Evolutionary conservation across 495 filamentous ascomycete species (phyloP).

Genomic region (Penicillium antarcticum): DNA sequence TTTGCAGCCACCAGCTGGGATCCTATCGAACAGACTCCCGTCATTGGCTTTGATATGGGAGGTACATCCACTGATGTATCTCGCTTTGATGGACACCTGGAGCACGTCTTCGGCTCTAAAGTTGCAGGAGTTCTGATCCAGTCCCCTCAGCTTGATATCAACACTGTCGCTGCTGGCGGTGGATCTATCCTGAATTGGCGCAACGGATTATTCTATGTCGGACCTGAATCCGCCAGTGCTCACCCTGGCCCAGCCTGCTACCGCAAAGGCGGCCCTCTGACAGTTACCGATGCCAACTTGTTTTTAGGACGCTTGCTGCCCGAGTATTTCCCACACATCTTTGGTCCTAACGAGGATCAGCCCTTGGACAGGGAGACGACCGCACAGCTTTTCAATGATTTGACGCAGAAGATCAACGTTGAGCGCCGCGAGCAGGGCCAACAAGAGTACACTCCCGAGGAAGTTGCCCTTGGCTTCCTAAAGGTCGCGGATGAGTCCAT

Average conservation of each 20-base stretch:
- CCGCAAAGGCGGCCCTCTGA: constrained; percentile 86
- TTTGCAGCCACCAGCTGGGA: constrained; percentile 95
- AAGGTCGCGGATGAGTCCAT: constrained; percentile 55
- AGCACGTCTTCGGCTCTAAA: constrained; percentile 97
- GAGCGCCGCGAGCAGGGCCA: constrained; percentile 51
- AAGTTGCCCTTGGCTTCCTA: constrained; percentile 69
- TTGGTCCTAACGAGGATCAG: constrained; percentile 87
- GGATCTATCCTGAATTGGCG: constrained; percentile 86
- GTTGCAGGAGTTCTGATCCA: constrained; percentile 95
- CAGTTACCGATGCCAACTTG: constrained; percentile 92
- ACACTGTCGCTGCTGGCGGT: constrained; percentile 93
- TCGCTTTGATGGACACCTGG: constrained; percentile 86
- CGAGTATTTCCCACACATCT: constrained; percentile 97
- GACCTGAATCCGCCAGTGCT: constrained; percentile 88
- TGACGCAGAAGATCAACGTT: constrained; percentile 75
- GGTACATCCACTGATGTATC: constrained; percentile 96
- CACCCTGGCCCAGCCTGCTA: constrained; percentile 95
- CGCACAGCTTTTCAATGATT: constrained; percentile 68
- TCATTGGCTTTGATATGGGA: constrained; percentile 97
- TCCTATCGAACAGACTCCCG: constrained; percentile 75
- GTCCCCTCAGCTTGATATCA: constrained; percentile 94
- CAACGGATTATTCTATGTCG: constrained; percentile 95
- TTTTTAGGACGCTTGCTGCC: constrained; percentile 84
- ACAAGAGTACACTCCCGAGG: constrained; percentile 75
- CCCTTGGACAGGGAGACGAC: constrained; percentile 78